Base-by-base conservation (phyloP, 495 filamentous ascomycete genomes). In the Xylaria acuta region DNA sequence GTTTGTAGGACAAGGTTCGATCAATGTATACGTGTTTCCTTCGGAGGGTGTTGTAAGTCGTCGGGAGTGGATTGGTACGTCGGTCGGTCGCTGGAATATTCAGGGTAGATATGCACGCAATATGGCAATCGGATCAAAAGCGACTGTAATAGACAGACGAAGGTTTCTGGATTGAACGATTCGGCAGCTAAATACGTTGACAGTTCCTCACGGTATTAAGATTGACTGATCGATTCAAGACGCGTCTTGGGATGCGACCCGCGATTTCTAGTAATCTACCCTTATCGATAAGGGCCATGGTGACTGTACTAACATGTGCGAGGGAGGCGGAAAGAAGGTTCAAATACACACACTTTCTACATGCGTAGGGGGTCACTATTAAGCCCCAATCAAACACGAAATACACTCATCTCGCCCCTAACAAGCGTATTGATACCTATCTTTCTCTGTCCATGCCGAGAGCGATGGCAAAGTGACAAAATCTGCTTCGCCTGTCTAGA, bases 281-380 rank as follows among this genome's bases (percentile, higher is more conserved):
- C 53, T 73, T 73, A 73, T 73, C 71, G 71, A 73, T 73, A 73
- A 69, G 64, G 34, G 16, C 36, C 0, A 59, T 14, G 16, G 22
- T 14, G 22, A 27, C 22, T 5, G 25, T 30, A 60, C 8, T 38
- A 18, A 22, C 56, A 38, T 60, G 56, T 49, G 62, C 3, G 9
- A 16, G 36, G 16, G 18, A 6, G 6, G 53, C 2, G 27, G 53
- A 32, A 56, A 32, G 25, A 30, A 56, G 27, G 53, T 56, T 56
- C 5, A 32, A 27, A 16, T 54, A 4, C 53, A 25, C 8, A 56
- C 14, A 53, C 51, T 27, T 12, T n/a, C n/a, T 18, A 30, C 25
- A 12, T 16, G n/a, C 16, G 8, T 51, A 51, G 5, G 1, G 9
- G 1, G 3, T 56, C n/a, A 30, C 25, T 30, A 18, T 11, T 18